Evolutionary conservation across 176 grass and related monocot species (phyloP), one percentile per base, ranked within the genome.

Genomic region (Lolium multiflorum): DNA sequence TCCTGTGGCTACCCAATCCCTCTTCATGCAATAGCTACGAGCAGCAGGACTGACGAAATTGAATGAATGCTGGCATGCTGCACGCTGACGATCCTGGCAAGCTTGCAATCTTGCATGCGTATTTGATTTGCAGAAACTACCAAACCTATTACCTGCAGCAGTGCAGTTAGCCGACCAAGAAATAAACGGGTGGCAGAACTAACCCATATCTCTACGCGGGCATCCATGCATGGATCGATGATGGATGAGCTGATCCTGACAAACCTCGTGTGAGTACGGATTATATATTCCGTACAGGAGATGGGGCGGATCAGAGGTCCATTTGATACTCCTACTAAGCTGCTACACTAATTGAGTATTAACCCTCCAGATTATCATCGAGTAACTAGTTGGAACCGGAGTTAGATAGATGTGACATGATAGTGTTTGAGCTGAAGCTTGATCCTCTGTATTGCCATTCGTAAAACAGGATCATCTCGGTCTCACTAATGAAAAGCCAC

Each of bases 281-380:
- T 72, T 14, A 73, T 73, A 47, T 44, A 60, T 71, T 48, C 70
- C 70, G 70, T 73, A 48, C 20, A 47, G 2, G 5, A 71, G 31
- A 35, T 35, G 31, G 67, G 69, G 5, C 0, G 43, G 84, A 91
- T 80, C 81, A 74, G n/a, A 87, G 80, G 58, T n/a, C 11, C 55
- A 55, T 79, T 11, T 9, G 11, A 39, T 20, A 43, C 41, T 43
- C 41, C 6, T 43, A 82, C 1, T 3, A 5, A 11, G 44, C 41
- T 18, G 2, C 12, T 48, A 3, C 25, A 22, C 56, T 22, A 5
- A 38, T 16, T 5, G 57, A 35, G 1, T 35, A 71, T 2, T 44
- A 26, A 21, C 18, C 13, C n/a, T 9, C 67, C 38, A 9, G 68
- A 54, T 81, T 77, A 51, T 62, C 81, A 54, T 43, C 50, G 60